These are phyloP conservation scores for Acacia acuminata DNA, from an alignment of 306 rosid genomes.

Conservation along the genomic window DNA sequence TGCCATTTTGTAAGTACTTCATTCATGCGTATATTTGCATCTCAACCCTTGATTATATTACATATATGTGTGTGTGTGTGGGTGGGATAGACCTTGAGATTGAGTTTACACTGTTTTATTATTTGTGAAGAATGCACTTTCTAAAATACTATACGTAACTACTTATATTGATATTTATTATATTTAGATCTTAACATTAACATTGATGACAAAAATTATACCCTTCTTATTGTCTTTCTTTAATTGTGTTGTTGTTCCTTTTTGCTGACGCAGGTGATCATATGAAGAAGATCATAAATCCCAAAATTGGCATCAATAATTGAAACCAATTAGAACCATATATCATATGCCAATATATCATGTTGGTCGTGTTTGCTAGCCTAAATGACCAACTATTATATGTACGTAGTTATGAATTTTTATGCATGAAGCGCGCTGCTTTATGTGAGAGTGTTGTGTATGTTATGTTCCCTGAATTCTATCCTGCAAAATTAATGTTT, in stretches of 20 bases:
- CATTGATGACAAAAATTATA: not conserved
- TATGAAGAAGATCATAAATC: not conserved
- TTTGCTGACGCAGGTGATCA: not conserved
- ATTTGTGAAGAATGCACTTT: not conserved
- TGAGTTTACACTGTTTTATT: not conserved
- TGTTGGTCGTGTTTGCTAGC: not conserved
- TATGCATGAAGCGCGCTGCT: not conserved
- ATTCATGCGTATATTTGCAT: no score
- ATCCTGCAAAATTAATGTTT: not conserved
- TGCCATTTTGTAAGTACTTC: no score
- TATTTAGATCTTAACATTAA: not conserved
- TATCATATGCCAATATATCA: conserved; percentile 9
- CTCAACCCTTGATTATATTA: no score
- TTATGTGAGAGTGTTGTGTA: not conserved
- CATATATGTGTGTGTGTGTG: no score
- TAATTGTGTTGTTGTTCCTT: not conserved
- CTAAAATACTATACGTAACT: not conserved
- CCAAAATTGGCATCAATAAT: not conserved
- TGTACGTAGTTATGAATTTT: not conserved
- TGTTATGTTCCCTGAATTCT: not conserved
- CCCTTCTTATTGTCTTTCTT: not conserved
- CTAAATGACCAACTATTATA: not conserved
- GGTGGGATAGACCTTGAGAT: not conserved
- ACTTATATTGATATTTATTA: not conserved
- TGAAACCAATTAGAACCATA: not conserved